These are phyloP conservation scores for Ilex paraguariensis DNA, from an alignment of 305 asterid genomes.

Conservation along the genomic window DNA sequence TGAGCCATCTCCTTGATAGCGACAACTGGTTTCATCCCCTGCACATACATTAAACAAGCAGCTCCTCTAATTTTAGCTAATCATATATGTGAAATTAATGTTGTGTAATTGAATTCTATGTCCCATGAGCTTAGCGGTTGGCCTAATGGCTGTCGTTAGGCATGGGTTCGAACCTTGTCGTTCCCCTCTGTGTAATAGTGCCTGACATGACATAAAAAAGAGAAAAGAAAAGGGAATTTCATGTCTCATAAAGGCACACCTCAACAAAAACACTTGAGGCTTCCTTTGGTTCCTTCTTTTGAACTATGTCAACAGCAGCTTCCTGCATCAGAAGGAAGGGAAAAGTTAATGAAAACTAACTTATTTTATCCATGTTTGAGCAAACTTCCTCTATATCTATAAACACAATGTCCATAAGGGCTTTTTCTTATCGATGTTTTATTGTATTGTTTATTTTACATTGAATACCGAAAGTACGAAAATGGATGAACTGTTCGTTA, in stretches of 20 bases:
- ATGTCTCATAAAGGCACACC: slow-evolving; percentile 21
- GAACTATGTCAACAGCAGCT: slow-evolving; percentile 61
- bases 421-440: no score
- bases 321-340: slow-evolving; percentile 33
- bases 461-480: no score
- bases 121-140: not conserved
- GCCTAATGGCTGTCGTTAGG: not conserved
- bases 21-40: slow-evolving; percentile 33
- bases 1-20: slow-evolving; percentile 21
- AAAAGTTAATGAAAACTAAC: no score
- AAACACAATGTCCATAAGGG: no score
- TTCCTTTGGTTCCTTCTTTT: slow-evolving; percentile 40
- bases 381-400: no score
- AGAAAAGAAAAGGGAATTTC: not conserved
- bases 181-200: not conserved
- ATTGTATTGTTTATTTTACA: no score
- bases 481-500: no score
- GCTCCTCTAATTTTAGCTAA: no score
- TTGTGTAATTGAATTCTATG: not conserved
- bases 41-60: slow-evolving; percentile 1
- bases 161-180: not conserved
- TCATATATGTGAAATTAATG: no score
- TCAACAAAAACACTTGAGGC: slow-evolving; percentile 31
- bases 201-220: no score
- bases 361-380: no score